Percentiles rank a stretch among this genome's conserved stretches.
Conservation (phyloP, 106 monocot species). For the Acorus gramineus region DNA sequence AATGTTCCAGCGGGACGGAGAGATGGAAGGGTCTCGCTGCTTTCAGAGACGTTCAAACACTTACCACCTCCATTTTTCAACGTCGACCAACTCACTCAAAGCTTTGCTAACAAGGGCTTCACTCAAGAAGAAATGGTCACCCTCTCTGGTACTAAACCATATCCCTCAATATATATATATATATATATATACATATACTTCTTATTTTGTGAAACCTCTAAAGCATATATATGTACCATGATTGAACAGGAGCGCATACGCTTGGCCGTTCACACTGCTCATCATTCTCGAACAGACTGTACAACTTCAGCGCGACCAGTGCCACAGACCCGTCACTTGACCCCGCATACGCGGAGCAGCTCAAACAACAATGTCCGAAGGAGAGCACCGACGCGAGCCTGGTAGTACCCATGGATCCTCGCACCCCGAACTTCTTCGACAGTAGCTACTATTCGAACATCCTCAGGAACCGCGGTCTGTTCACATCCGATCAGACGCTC, state of each 20-base stretch:
- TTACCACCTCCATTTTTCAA: conserved; percentile 20
- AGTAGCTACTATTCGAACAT: conserved; percentile 26
- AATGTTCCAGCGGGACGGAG: conserved; percentile 34
- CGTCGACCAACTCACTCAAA: conserved; percentile 22
- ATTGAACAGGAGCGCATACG: conserved; percentile 26
- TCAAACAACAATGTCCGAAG: conserved; percentile 29
- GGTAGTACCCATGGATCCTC: conserved; percentile 29
- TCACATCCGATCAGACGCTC: conserved; percentile 42
- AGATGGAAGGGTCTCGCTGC: conserved; percentile 35
- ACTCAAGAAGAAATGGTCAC: conserved; percentile 38
- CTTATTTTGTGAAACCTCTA: not conserved
- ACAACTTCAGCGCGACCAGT: conserved; percentile 24
- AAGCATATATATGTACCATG: not conserved
- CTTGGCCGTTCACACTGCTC: conserved; percentile 31
- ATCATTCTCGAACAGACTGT: conserved; percentile 27
- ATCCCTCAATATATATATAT: not conserved
- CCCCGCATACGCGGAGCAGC: conserved; percentile 17
- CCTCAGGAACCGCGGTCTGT: conserved; percentile 29
- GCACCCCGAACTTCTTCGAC: conserved; percentile 30
- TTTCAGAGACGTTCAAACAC: conserved; percentile 23
- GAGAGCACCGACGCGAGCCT: not conserved
- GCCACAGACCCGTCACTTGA: conserved; percentile 30
- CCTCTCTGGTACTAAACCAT: conserved; percentile 16
- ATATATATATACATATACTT: not conserved
- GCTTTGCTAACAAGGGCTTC: conserved; percentile 31